Base-by-base conservation (phyloP, 31 red algal genomes). In the Endocladia muricata region DNA sequence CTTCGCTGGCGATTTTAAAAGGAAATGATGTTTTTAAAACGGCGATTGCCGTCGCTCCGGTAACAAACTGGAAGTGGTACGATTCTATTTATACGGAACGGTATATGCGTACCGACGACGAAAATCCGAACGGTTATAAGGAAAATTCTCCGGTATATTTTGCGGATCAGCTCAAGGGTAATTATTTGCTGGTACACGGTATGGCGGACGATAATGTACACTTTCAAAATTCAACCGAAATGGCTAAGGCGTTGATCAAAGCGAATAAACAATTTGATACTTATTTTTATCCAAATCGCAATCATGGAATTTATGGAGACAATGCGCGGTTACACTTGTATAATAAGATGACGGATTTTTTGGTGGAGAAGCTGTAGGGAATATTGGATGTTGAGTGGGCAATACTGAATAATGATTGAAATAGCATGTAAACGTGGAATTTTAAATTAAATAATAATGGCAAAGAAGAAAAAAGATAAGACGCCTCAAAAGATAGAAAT, bases 191-290 rank as follows among this genome's bases (percentile, higher is more conserved):
- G 19, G 35, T 86, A 32, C 82, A 86, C 41, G 75, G 73, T 36
- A 33, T 86, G 8, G 44, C 65, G 0, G 82, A 86, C 51, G 82
- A 81, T 17, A 86, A 86, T 37, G 82, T 86, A n/a, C n/a, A 52
- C n/a, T 52, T 52, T 52, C 47, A 52, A 52, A 52, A 52, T 52
- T 15, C 47, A 15, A n/a, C 47, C 13, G 47, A 52, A 52, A 52
- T 52, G 47, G 47, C n/a, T 52, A 52, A 52, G 13, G 47, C 47
- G 11, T 52, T 52, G 47, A 52, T 52, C n/a, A 52, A 52, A 52
- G 11, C 47, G 47, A 52, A 52, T 52, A 52, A 52, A n/a, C 47
- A 52, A 52, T 52, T 52, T 52, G 47, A 52, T n/a, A 52, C 47
- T 52, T 52, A 52, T 52, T 52, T 52, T 52, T 52, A 52, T 52